These are phyloP conservation scores for Starmera amethionina DNA, from an alignment of 805 yeast species.

Conservation along the genomic window DNA sequence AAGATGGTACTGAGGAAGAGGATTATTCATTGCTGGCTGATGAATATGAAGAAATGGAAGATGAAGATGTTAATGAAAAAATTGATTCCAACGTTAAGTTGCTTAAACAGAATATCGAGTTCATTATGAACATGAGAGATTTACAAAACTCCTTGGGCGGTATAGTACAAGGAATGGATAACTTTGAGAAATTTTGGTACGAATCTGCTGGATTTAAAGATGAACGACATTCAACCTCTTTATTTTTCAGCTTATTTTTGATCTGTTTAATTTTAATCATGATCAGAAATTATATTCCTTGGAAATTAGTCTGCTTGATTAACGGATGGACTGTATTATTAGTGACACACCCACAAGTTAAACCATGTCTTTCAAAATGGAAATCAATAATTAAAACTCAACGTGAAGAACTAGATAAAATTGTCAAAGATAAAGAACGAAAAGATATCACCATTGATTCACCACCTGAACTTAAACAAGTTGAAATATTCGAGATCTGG, in stretches of 20 bases:
- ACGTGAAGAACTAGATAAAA: conserved; percentile 20
- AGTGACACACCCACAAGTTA: conserved; percentile 50
- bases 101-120: conserved; percentile 27
- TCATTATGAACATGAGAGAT: conserved; percentile 56
- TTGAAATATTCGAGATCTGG: conserved; percentile 73
- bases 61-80: conserved; percentile 16
- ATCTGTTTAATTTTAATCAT: conserved; percentile 31
- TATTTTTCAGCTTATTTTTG: conserved; percentile 34
- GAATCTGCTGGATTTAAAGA: conserved; percentile 65
- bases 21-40: background rate
- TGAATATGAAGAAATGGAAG: background rate
- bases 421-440: conserved; percentile 27
- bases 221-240: conserved; percentile 53
- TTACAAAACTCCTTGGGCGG: conserved; percentile 56
- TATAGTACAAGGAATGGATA: conserved; percentile 38
- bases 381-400: conserved; percentile 14
- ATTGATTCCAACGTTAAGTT: conserved; percentile 10
- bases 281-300: conserved; percentile 47
- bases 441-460: conserved; percentile 62
- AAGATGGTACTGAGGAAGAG: conserved; percentile 8
- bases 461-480: conserved; percentile 46
- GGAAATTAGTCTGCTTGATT: conserved; percentile 48
- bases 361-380: conserved; percentile 18
- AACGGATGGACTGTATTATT: conserved; percentile 47
- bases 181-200: conserved; percentile 42